Conservation (phyloP, 78 protist species). For the Protostelium mycophagum region DNA sequence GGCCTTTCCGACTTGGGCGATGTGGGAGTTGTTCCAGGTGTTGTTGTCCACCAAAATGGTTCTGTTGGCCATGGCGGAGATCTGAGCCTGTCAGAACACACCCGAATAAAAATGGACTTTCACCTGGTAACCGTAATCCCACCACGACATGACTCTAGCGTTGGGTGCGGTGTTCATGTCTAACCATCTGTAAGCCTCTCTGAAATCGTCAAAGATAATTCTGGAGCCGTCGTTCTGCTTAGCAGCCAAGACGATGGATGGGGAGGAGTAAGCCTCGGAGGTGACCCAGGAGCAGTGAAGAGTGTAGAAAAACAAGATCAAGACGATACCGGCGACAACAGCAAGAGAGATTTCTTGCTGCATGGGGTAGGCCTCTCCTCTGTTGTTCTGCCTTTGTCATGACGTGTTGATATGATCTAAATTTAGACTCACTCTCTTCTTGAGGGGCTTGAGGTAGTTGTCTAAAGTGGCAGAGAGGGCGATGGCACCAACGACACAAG, state of each 20-base stretch:
- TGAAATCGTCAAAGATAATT: conserved; percentile 96
- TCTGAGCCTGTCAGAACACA: no score
- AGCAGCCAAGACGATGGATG: conserved; percentile 93
- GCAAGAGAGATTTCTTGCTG: conserved; percentile 42
- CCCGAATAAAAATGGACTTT: no score
- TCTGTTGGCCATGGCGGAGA: conserved; percentile 95
- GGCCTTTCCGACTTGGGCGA: conserved; percentile 89
- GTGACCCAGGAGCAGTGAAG: conserved; percentile 96
- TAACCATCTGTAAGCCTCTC: conserved; percentile 99
- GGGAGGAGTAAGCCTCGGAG: conserved; percentile 96
- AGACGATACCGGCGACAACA: conserved; percentile 43
- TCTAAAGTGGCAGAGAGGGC: conserved; percentile 70
- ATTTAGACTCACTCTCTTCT: background rate
- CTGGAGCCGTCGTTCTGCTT: conserved; percentile 67
- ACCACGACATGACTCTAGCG: conserved; percentile 95
- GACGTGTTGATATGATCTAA: no score
- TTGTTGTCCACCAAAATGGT: conserved; percentile 98
- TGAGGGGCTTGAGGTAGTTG: conserved; percentile 37
- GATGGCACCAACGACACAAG: conserved; percentile 87
- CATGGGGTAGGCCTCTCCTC: background rate
- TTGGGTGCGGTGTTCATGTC: conserved; percentile 92
- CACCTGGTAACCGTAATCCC: conserved; percentile 99
- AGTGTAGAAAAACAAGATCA: conserved; percentile 76
- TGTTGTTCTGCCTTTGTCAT: background rate
- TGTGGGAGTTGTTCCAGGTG: conserved; percentile 99